Evolutionary conservation across 2,329 filamentous ascomycete species (phyloP), one percentile per base, ranked within the genome.

Genomic region (Aspergillus persii): DNA sequence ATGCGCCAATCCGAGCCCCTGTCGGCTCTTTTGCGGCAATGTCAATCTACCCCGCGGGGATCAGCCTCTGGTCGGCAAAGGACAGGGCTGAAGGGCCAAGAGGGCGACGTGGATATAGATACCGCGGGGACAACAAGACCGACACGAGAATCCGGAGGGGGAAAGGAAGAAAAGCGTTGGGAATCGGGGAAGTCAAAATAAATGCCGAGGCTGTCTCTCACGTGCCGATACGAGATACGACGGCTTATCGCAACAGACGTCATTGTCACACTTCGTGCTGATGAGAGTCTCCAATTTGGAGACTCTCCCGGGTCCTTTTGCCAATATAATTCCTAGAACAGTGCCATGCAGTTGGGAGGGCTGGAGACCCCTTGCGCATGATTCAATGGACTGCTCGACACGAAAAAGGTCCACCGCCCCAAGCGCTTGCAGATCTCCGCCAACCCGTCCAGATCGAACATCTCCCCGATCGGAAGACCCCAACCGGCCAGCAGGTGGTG

Each of bases 281-380:
- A 23, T 23, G 18, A 23, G n/a, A n/a, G n/a, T 23, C 18, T 23
- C 18, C 18, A 23, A 23, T 23, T 23, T 23, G 18, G 18, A 23
- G 18, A 23, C 18, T 1, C 18, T 23, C 18, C 18, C 18, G 18
- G 18, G 18, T 23, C 18, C 18, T 23, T 23, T 23, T 23, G 18
- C 18, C 18, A 23, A 23, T 23, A 23, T 23, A 18, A 46, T 26
- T 18, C 18, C 51, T 66, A 79, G 49, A 78, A 79, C 18, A 79
- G 76, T 3, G 76, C 77, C 68, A 77, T 78, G 50, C 73, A 76
- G 59, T 79, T 79, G 30, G 76, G 74, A 46, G 76, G 75, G 62
- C 75, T 78, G 27, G 75, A 76, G 36, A 79, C 76, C 0, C 76
- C 76, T 36, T 68, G 63, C 4, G 66, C 63, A 63, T 71, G 76